Base-by-base conservation (phyloP, 1,139 yeast species). In the Meyerozyma smithsonii region DNA sequence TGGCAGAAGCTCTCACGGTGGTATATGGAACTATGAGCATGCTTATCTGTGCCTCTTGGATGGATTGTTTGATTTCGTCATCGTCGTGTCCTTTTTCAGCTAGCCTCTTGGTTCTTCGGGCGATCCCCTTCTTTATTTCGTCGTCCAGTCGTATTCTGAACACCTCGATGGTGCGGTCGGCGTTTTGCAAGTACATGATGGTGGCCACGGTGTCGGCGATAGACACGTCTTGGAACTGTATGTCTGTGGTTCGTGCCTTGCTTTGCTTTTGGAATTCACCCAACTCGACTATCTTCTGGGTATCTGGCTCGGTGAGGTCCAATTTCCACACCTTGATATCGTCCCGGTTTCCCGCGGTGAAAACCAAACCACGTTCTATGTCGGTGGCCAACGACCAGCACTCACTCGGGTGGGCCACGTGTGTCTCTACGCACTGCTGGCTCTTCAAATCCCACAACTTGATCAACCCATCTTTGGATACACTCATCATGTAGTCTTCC, bases 361-460 rank as follows among this genome's bases (percentile, higher is more conserved):
- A 63, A 20, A 77, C 58, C 46, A 81, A 43, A 51, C 72, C 62
- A 17, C 60, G 59, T 18, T 57, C 57, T 3, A 46, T 41, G 42
- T 64, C 63, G 23, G 81, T 59, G 1, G 79, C 86, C 58, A 88
- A 61, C 3, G 87, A 67, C 97, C 97, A 90, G 64, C 96, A 87
- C 61, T 92, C 97, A 46, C 89, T 89, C 12, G 87, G 75, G 56
- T 89, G 96, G 1, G 97, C 96, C 46, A 90, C 79, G 59, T 89
- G 97, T 0, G 97, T 89, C 59, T 92, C 99, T 12, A 89, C 70
- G 63, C 97, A 88, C 58, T 88, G 96, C 56, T 86, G 90, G 10
- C 94, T 69, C 54, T 81, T 83, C 48, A 92, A 65, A 56, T 92
- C 97, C 99, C 99, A 92, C 34, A 92, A 63, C 58, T 92, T 92